phyloP scores from a whole-genome alignment of 2,329 filamentous ascomycete species.

The Myrmaecium sp. region DNA sequence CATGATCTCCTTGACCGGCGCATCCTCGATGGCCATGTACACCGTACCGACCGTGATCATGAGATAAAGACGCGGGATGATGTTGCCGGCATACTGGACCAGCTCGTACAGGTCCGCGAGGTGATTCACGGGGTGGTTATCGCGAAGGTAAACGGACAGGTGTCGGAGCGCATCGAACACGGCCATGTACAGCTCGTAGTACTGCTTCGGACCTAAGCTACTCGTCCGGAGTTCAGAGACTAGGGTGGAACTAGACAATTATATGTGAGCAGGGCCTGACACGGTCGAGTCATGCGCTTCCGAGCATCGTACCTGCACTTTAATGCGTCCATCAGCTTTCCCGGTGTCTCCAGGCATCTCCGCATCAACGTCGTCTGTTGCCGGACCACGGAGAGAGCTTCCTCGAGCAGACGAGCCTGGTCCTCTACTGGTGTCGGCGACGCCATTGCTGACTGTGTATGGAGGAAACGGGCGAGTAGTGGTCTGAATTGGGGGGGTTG shows the following conservation, averaged over 20 bases:
- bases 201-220: conserved; percentile 95
- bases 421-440: conserved; percentile 34
- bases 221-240: conserved; percentile 97
- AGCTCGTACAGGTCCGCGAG: conserved; percentile 95
- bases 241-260: conserved; percentile 60
- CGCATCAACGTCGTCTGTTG: conserved; percentile 96
- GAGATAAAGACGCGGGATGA: conserved; percentile 86
- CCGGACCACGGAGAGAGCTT: conserved; percentile 89
- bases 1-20: conserved; percentile 98
- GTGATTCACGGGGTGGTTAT: conserved; percentile 95
- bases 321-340: conserved; percentile 98
- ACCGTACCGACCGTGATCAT: conserved; percentile 99
- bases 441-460: conserved; percentile 20
- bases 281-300: not conserved
- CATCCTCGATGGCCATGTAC: conserved; percentile 97
- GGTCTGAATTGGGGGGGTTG: too few relatives aligned
- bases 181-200: conserved; percentile 99
- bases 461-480: too few relatives aligned
- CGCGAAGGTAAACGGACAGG: conserved; percentile 87
- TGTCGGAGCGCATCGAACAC: conserved; percentile 96
- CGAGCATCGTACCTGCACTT: conserved; percentile 99
- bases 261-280: too few relatives aligned
- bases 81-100: conserved; percentile 96
- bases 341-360: conserved; percentile 89
- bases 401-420: conserved; percentile 80